phyloP scores from a whole-genome alignment of 768 basidiomycete genomes.

The Lyophyllum atratum region DNA sequence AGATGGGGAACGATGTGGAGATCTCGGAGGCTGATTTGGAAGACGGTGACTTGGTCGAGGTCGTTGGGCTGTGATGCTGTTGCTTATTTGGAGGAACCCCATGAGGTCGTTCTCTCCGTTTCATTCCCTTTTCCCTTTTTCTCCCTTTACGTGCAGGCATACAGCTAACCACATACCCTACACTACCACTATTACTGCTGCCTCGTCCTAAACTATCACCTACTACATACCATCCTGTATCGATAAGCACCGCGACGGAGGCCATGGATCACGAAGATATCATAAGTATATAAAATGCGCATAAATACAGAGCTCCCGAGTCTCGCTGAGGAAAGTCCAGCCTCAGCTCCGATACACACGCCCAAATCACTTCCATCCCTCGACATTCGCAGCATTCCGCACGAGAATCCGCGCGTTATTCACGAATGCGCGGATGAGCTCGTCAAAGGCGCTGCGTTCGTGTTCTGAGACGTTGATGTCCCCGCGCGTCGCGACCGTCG shows the following conservation, averaged over 20 bases:
- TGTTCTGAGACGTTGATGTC: constrained; percentile 59
- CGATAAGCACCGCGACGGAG: not conserved
- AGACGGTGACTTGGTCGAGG: constrained; percentile 80
- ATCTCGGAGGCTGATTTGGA: constrained; percentile 75
- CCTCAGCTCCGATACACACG: not conserved
- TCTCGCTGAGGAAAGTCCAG: not conserved
- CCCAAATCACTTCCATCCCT: constrained; percentile 43
- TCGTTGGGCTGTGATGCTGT: constrained; percentile 54
- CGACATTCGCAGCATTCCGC: constrained; percentile 58
- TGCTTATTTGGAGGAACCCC: constrained; percentile 4
- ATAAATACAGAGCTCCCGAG: not conserved
- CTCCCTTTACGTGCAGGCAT: not conserved
- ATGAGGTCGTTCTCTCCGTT: not conserved
- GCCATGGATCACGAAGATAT: not conserved
- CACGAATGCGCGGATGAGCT: constrained; percentile 88
- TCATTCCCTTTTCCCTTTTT: not conserved
- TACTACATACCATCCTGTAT: constrained; percentile 10
- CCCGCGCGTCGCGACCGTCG: constrained; percentile 68
- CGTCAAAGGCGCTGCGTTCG: constrained; percentile 81
- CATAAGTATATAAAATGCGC: not conserved
- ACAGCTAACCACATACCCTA: not conserved
- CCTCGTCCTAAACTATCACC: constrained; percentile 2
- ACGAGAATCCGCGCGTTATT: constrained; percentile 91
- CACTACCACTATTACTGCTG: not conserved
- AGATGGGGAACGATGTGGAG: constrained; percentile 54